Evolutionary conservation across 2,329 filamentous ascomycete species (phyloP).

Genomic region (Aspergillus sp.): DNA sequence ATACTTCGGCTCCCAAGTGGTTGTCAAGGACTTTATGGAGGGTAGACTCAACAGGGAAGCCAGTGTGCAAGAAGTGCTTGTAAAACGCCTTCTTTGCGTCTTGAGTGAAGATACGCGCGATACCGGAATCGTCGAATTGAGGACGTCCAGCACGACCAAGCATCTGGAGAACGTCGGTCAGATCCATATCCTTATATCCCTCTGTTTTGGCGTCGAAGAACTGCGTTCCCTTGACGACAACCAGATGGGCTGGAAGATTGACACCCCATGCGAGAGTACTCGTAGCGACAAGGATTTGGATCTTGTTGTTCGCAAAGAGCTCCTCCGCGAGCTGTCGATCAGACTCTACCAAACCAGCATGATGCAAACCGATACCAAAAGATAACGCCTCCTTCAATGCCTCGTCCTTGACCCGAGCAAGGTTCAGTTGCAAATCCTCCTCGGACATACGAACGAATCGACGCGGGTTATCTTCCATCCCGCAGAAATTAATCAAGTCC

Average conservation of each 20-base stretch:
- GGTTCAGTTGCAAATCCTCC: slow-evolving; percentile 85
- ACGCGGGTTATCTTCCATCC: slow-evolving; percentile 96
- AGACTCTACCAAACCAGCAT: slow-evolving; percentile 93
- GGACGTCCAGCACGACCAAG: slow-evolving; percentile 91
- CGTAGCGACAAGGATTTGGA: slow-evolving; percentile 93
- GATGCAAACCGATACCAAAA: slow-evolving; percentile 96
- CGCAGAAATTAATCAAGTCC: slow-evolving; percentile 95
- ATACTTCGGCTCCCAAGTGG: slow-evolving; percentile 93
- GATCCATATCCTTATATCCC: slow-evolving; percentile 97
- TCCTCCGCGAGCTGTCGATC: slow-evolving; percentile 92
- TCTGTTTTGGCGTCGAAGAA: slow-evolving; percentile 98
- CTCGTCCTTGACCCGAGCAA: slow-evolving; percentile 90
- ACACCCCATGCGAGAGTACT: slow-evolving; percentile 98
- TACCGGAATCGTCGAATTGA: slow-evolving; percentile 94
- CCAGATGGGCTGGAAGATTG: slow-evolving; percentile 93
- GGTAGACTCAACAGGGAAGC: slow-evolving; percentile 95
- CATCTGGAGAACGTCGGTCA: slow-evolving; percentile 98
- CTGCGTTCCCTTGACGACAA: slow-evolving; percentile 97
- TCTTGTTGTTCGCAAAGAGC: slow-evolving; percentile 95
- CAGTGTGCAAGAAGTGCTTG: slow-evolving; percentile 97
- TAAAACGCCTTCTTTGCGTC: slow-evolving; percentile 99
- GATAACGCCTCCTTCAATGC: slow-evolving; percentile 90
- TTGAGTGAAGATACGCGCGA: slow-evolving; percentile 96
- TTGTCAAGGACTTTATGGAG: slow-evolving; percentile 96
- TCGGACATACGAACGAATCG: slow-evolving; percentile 94